A percentile compares a stretch with the other conserved stretches of the same genome.
phyloP scores from a whole-genome alignment of 768 basidiomycete genomes.

The Termitomyces sp. region DNA sequence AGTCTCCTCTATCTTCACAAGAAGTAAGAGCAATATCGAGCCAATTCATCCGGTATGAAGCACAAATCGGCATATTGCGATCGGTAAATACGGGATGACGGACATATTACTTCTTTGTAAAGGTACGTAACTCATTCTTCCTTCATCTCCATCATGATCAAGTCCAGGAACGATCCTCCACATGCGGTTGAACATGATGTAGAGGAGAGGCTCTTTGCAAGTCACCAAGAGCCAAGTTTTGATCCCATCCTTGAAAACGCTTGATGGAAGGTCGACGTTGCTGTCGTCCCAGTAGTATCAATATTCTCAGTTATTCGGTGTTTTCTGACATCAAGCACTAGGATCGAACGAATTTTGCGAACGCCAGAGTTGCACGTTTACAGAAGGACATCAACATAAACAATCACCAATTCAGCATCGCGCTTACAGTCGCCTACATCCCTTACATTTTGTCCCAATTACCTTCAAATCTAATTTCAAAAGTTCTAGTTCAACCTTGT shows the following conservation, averaged over 20 bases:
- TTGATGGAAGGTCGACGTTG: not conserved
- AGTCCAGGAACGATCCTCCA: not conserved
- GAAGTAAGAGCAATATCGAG: no score
- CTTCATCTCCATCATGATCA: slow-evolving; percentile 61
- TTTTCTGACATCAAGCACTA: not conserved
- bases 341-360: not conserved
- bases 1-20: no score
- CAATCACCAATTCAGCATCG: not conserved
- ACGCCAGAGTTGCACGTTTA: not conserved
- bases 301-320: not conserved
- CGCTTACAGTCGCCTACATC: not conserved
- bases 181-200: not conserved
- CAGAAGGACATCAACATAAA: not conserved
- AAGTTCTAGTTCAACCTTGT: not conserved
- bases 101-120: no score
- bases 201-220: not conserved
- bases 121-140: not conserved
- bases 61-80: not conserved
- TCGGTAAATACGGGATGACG: not conserved
- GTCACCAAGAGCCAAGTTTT: not conserved
- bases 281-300: not conserved
- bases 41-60: not conserved
- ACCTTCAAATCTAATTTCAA: not conserved
- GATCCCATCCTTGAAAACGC: not conserved
- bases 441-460: not conserved